Percentiles rank a stretch among this genome's conserved stretches.
Evolutionary conservation across 768 basidiomycete genomes (phyloP).

Genomic region (Piloderma croceum): DNA sequence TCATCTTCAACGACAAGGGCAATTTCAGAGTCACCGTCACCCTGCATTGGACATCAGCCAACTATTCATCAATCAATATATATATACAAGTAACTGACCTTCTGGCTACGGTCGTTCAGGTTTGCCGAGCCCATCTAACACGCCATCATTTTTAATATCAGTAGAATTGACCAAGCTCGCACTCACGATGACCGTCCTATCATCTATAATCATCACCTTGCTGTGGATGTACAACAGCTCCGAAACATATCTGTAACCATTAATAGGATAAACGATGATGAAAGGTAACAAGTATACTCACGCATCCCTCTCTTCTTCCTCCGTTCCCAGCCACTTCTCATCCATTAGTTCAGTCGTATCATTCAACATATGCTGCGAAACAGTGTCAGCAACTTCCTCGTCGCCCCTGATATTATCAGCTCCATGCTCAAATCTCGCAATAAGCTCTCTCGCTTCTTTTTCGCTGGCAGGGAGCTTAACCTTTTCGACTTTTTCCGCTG

Average conservation of each 20-base stretch:
- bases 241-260: slow-evolving; percentile 74
- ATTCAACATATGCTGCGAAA: slow-evolving; percentile 73
- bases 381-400: slow-evolving; percentile 64
- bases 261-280: too few species aligned
- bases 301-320: slow-evolving; percentile 77
- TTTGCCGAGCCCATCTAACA: slow-evolving; percentile 93
- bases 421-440: slow-evolving; percentile 67
- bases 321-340: slow-evolving; percentile 81
- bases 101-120: slow-evolving; percentile 82
- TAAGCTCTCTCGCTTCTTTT: slow-evolving; percentile 62
- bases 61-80: too few species aligned
- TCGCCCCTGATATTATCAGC: slow-evolving; percentile 59
- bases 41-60: slow-evolving; percentile 45
- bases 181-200: slow-evolving; percentile 82
- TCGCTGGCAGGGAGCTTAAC: slow-evolving; percentile 62
- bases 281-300: slow-evolving; percentile 51
- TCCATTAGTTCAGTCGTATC: slow-evolving; percentile 58
- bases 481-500: slow-evolving; percentile 47
- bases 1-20: slow-evolving; percentile 87
- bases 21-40: slow-evolving; percentile 94
- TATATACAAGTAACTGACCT: slow-evolving; percentile 37
- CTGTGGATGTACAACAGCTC: slow-evolving; percentile 80
- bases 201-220: slow-evolving; percentile 94
- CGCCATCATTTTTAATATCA: too few species aligned
- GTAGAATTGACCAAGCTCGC: too few species aligned